Evolutionary conservation across 2,329 filamentous ascomycete genomes (phyloP).

Genomic region (Shiraia bambusicola): DNA sequence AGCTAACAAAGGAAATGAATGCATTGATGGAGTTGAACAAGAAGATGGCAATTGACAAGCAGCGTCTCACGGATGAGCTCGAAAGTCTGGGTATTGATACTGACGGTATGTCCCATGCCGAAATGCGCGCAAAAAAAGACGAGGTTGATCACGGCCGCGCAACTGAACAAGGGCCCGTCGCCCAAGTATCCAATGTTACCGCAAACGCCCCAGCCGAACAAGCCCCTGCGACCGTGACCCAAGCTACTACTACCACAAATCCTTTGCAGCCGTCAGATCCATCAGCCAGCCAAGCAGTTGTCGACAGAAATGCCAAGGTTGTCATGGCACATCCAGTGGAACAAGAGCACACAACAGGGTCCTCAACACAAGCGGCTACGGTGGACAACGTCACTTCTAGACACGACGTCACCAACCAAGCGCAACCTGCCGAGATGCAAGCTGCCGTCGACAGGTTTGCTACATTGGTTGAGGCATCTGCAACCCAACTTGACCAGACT

Average conservation of each 20-base stretch:
- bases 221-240: neutral
- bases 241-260: no score
- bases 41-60: constrained; percentile 46
- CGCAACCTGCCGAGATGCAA: no score
- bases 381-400: neutral
- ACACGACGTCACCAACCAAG: no score
- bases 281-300: no score
- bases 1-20: constrained; percentile 50
- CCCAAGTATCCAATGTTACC: neutral
- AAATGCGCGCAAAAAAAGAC: constrained; percentile 47
- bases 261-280: no score
- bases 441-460: neutral
- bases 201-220: neutral
- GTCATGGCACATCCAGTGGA: no score
- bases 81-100: constrained; percentile 52
- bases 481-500: constrained; percentile 8
- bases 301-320: no score
- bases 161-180: constrained; percentile 5
- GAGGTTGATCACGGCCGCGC: constrained; percentile 38
- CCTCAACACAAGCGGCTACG: neutral
- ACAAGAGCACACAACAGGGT: no score
- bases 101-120: constrained; percentile 48
- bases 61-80: constrained; percentile 52
- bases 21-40: constrained; percentile 42
- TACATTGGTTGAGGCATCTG: neutral